Base-by-base conservation (phyloP, 2,329 filamentous ascomycete genomes). In the Microdochium paspali region DNA sequence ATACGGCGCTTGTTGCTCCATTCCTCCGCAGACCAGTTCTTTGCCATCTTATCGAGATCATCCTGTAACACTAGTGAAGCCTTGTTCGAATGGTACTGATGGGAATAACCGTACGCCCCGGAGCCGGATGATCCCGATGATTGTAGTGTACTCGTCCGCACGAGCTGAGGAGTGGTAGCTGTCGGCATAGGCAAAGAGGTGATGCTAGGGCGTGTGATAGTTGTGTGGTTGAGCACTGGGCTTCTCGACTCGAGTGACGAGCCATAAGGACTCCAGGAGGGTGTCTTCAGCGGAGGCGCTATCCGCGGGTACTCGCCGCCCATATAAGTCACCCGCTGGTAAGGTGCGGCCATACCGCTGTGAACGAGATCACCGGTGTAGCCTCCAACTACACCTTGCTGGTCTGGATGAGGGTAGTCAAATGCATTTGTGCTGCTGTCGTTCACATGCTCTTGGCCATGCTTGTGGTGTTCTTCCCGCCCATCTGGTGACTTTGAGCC, bases 31-130 rank as follows among this genome's bases (percentile, higher is more conserved):
- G 80, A 84, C 93, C 93, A 98, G 51, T 82, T 78, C 52, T 85
- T 78, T 0, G 82, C 82, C 91, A 97, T 96, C 7, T 74, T 71
- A 46, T 90, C 82, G 44, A 98, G 76, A 58, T 96, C 87, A 20
- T 90, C 90, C 47, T 85, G 79, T 50, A 97, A 85, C 59, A 93
- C 89, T 25, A 97, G 72, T 18, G 85, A 73, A 0, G 90, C 93
- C 69, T 95, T 96, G 60, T 82, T 80, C 15, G 88, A 84, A 60
- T 90, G 91, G 54, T 91, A 78, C 3, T 83, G 79, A 60, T 95
- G 90, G 0, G 85, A 85, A 56, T 90, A 88, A 18, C 35, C 35
- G 35, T 40, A 40, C 66, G 90, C 87, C 1, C 65, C 61, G 15
- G 74, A 71, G 3, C 69, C 65, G 2, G 42, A 65, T 59, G 44